Conservation (phyloP, 2,329 filamentous ascomycete genomes). For the Claviceps spartinae region DNA sequence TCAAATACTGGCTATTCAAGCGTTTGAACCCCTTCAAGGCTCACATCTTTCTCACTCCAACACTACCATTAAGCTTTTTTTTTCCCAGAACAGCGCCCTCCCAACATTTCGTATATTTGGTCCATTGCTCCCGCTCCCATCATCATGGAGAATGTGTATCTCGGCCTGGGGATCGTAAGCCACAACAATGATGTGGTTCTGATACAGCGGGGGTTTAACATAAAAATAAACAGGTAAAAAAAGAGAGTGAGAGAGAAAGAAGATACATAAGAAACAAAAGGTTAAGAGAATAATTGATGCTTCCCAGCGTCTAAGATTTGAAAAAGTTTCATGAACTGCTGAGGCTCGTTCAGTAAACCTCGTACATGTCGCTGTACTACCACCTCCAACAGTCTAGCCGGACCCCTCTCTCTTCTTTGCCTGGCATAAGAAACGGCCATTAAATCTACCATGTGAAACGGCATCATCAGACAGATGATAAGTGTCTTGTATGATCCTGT, state of each 20-base stretch:
- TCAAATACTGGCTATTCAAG: constrained; percentile 17
- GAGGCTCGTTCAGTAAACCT: constrained; percentile 1
- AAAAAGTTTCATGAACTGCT: not conserved
- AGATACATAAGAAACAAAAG: not conserved
- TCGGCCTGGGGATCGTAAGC: not conserved
- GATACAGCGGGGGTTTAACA: not conserved
- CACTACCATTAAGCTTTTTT: constrained; percentile 2
- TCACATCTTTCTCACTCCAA: constrained; percentile 3
- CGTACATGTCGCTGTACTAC: constrained; percentile 3
- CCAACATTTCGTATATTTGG: not conserved
- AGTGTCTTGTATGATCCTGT: constrained; percentile 2
- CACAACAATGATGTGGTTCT: not conserved
- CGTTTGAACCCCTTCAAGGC: constrained; percentile 7
- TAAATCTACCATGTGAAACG: not conserved
- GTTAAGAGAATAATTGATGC: constrained; percentile 1
- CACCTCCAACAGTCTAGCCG: not conserved
- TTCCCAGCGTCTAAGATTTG: constrained; percentile 4
- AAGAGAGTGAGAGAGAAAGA: constrained; percentile 1
- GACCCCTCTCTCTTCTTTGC: not conserved
- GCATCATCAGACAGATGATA: not conserved
- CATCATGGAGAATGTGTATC: not conserved
- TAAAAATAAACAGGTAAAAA: not conserved
- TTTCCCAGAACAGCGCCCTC: not conserved
- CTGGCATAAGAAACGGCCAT: not conserved
- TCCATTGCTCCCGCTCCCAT: not conserved